Evolutionary conservation across 805 yeast species (phyloP).

Genomic region (Ogataea philodendri): DNA sequence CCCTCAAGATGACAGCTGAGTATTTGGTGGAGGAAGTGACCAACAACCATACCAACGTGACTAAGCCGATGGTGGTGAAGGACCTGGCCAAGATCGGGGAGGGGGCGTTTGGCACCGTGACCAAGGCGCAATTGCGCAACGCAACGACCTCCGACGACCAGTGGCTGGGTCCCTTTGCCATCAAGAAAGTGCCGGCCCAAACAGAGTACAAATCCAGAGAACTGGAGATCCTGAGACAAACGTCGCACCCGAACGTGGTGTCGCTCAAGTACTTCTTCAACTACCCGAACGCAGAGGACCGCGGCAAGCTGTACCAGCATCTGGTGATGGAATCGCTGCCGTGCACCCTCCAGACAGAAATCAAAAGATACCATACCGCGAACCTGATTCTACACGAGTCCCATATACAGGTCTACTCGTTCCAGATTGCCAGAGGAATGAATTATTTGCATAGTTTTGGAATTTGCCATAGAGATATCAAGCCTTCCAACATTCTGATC

Average conservation of each 20-base stretch:
- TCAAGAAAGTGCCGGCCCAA: constrained; percentile 82
- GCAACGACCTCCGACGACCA: constrained; percentile 28
- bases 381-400: constrained; percentile 64
- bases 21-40: constrained; percentile 61
- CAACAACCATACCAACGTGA: constrained; percentile 51
- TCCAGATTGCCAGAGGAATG: constrained; percentile 82
- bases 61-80: constrained; percentile 62
- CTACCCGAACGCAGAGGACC: constrained; percentile 58
- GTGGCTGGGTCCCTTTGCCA: constrained; percentile 82
- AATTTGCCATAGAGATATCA: constrained; percentile 80
- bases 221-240: constrained; percentile 68
- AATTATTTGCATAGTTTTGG: constrained; percentile 76
- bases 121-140: constrained; percentile 56
- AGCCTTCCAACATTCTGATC: constrained; percentile 77
- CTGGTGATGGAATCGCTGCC: constrained; percentile 86
- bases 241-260: constrained; percentile 79
- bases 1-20: constrained; percentile 32
- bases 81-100: constrained; percentile 78
- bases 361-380: constrained; percentile 61
- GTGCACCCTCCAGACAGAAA: constrained; percentile 74
- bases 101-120: constrained; percentile 85
- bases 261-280: constrained; percentile 68
- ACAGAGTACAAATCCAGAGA: constrained; percentile 84
- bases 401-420: constrained; percentile 73
- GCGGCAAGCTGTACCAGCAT: constrained; percentile 66